phyloP scores from a whole-genome alignment of 2,329 filamentous ascomycete species.

The Apiospora saccharicola region DNA sequence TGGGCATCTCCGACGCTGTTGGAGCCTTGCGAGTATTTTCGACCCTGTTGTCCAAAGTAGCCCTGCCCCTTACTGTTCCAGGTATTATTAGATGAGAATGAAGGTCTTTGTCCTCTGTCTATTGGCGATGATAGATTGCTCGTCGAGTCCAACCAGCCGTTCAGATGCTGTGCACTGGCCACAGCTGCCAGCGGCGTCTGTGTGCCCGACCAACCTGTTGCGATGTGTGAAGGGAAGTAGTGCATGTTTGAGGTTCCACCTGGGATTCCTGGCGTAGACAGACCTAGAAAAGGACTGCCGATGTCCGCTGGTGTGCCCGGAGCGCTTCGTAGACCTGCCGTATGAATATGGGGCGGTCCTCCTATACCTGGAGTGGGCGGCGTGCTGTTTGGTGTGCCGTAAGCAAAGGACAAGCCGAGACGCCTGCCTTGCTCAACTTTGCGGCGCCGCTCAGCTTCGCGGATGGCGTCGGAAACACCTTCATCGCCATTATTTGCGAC shows the following conservation, averaged over 20 bases:
- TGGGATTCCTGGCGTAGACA: slow-evolving; percentile 67
- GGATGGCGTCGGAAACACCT: slow-evolving; percentile 43
- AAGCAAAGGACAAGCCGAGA: slow-evolving; percentile 28
- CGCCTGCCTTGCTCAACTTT: slow-evolving; percentile 42
- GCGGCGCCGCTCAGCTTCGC: slow-evolving; percentile 45
- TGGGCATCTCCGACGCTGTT: slow-evolving; percentile 61
- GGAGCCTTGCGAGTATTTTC: slow-evolving; percentile 15
- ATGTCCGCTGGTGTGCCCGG: slow-evolving; percentile 51
- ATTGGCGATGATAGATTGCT: slow-evolving; percentile 22
- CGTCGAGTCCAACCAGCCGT: slow-evolving; percentile 53
- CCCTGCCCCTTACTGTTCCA: slow-evolving; percentile 45
- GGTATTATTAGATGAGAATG: slow-evolving; percentile 56
- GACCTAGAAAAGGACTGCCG: slow-evolving; percentile 62
- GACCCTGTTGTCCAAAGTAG: slow-evolving; percentile 2
- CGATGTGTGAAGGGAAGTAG: slow-evolving; percentile 83
- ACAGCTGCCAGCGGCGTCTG: slow-evolving; percentile 83
- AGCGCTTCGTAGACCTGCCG: slow-evolving; percentile 42
- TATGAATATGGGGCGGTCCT: slow-evolving; percentile 51
- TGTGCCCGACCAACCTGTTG: slow-evolving; percentile 74
- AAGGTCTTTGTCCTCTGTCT: slow-evolving; percentile 46
- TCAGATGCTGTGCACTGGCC: slow-evolving; percentile 71
- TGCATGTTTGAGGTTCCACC: slow-evolving; percentile 79
- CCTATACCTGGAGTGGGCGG: slow-evolving; percentile 27
- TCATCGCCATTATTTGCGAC: slow-evolving; percentile 31
- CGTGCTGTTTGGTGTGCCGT: slow-evolving; percentile 5